Evolutionary conservation across 768 basidiomycete genomes (phyloP), one percentile per base, ranked within the genome.

Genomic region (Xerocomellus chrysenteron): DNA sequence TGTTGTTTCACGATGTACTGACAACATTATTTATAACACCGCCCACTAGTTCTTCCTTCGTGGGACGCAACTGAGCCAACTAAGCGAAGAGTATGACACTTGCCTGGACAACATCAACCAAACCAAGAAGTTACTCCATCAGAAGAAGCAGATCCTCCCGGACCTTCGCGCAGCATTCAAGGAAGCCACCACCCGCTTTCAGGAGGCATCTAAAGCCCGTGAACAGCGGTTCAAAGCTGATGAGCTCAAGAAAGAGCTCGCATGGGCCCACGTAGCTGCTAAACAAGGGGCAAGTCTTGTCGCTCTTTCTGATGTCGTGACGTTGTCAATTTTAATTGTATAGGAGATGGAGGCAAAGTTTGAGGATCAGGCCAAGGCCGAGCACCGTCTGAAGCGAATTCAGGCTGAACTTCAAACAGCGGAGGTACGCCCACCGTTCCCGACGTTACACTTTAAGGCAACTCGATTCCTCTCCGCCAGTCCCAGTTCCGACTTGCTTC

Each of bases 21-120:
- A 32, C 17, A 36, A 16, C 11, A 7, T 43, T 41, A 43, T 47
- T 61, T 30, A 48, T 59, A 36, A 58, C 39, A 35, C 42, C 16
- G 8, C 55, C 47, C 14, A 41, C 0, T 61, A 96, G 94, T 94
- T 98, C 73, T 98, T 98, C 82, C 82, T 98, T 35, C 83, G 86
- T 36, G 97, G 97, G 16, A 98, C 97, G 0, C 92, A 94, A 62
- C 83, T 99, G 16, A 82, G 84, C 36, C 90, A 96, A 64, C 86
- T 99, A 44, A 84, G 82, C 4, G 86, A 92, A 19, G 92, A 95
- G 68, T 99, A 99, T 66, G 84, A 89, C 35, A 77, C 79, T 1
- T 89, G 92, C 59, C 72, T 85, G 17, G 77, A 85, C 50, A 90
- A 93, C 65, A 88, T 92, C 63, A 79, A 78, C 37, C 80, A 82